Evolutionary conservation across 2,329 filamentous ascomycete species (phyloP).

Genomic region (Xylaria sp.): DNA sequence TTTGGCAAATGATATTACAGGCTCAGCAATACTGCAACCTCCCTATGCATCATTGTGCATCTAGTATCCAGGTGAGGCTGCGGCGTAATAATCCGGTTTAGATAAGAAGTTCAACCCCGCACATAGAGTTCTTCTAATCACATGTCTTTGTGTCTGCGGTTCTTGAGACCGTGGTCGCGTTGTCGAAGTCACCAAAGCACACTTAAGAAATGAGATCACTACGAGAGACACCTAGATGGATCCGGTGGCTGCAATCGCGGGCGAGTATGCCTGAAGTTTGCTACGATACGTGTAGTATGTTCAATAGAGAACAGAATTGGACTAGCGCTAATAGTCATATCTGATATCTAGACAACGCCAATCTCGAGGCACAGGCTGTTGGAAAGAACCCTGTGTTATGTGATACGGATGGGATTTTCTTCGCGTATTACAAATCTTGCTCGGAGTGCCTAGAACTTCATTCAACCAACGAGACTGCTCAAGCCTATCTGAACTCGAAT

Average conservation of each 20-base stretch:
- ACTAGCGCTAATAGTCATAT: background rate
- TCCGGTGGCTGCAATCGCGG: background rate
- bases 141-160: background rate
- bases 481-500: background rate
- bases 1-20: background rate
- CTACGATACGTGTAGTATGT: conserved; percentile 23
- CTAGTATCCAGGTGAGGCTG: background rate
- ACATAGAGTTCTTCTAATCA: background rate
- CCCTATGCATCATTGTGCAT: background rate
- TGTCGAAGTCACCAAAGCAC: background rate
- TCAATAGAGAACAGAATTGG: background rate
- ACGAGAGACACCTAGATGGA: background rate
- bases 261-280: too few species aligned
- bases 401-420: background rate
- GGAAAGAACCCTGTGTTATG: conserved; percentile 14
- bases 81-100: background rate
- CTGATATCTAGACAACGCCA: conserved; percentile 14
- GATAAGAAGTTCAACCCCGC: conserved; percentile 2
- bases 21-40: conserved; percentile 5
- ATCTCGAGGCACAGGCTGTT: conserved; percentile 11
- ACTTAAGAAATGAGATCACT: background rate
- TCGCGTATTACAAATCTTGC: background rate
- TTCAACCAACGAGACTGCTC: background rate
- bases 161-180: background rate
- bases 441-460: background rate